Evolutionary conservation across 805 yeast species (phyloP), one percentile per base, ranked within the genome.

Genomic region (Starmerella ratchasimensis): DNA sequence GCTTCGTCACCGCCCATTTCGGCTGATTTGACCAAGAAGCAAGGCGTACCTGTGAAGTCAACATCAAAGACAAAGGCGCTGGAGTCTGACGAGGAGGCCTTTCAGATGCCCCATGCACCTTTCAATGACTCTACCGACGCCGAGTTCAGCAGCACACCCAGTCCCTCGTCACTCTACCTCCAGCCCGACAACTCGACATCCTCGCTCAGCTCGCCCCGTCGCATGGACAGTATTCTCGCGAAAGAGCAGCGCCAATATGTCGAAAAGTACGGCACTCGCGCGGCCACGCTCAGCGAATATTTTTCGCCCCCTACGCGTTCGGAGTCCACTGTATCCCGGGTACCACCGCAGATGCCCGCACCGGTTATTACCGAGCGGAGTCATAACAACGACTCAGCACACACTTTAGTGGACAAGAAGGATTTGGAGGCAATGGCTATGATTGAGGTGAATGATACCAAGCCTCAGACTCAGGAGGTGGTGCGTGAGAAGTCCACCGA

Each of bases 171-270:
- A 9, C 34, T 43, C 16, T 45, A 33, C 16, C 33, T 45, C 14
- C 14, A 34, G 5, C 32, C 38, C 4, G 44, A 41, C 6, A n/a
- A 27, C 16, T 20, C 38, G 5, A 39, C 42, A n/a, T 36, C 41
- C 16, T 33, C 42, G 21, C 31, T 38, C 2, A 33, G 32, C 23
- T 31, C 39, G 11, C 39, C 34, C 4, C 26, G 20, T 4, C 37
- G 41, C 14, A 13, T 38, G 10, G 37, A 27, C 9, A n/a, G 25
- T 8, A 38, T 38, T 11, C 27, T 45, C 3, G 41, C 36, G 13
- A 42, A 42, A 29, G 48, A 44, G 30, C 41, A 42, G 31, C 41
- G 32, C 23, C 46, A 44, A 26, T 32, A 36, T n/a, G 37, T 28
- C 6, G 43, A 39, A 20, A 30, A 38, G 7, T 41, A 44, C 29